These are phyloP conservation scores for Neurospora sp. DNA, from an alignment of 495 filamentous ascomycete species.

Conservation along the genomic window DNA sequence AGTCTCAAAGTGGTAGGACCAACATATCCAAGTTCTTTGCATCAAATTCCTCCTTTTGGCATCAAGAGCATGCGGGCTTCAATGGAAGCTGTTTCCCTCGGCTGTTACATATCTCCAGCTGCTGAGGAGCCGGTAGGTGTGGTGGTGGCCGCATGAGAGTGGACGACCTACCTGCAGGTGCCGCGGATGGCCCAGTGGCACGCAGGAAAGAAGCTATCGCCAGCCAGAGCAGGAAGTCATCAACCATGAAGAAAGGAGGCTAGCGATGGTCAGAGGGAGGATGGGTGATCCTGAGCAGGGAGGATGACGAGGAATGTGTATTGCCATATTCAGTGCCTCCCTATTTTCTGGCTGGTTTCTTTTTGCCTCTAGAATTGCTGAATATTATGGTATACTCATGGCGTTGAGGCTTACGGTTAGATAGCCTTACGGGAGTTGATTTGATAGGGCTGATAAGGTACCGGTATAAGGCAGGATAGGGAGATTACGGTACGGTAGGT, in stretches of 20 bases:
- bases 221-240: neutral
- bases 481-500: too few species aligned
- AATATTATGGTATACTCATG: too few species aligned
- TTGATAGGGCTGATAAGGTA: too few species aligned
- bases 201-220: neutral
- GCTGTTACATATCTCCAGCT: neutral
- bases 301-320: neutral
- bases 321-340: neutral
- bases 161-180: neutral
- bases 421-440: too few species aligned
- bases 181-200: neutral
- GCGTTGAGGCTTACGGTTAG: too few species aligned
- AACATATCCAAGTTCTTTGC: neutral
- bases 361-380: too few species aligned
- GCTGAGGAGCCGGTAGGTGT: neutral
- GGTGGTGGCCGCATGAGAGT: neutral
- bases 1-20: neutral
- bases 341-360: neutral
- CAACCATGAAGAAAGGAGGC: neutral
- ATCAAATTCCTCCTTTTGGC: neutral
- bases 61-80: neutral
- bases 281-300: neutral
- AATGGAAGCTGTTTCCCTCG: neutral
- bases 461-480: too few species aligned
- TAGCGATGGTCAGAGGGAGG: neutral